Percentiles rank a stretch among this genome's conserved stretches.
Conservation (phyloP, 345 rosid species). For the Salix koriyanagi region DNA sequence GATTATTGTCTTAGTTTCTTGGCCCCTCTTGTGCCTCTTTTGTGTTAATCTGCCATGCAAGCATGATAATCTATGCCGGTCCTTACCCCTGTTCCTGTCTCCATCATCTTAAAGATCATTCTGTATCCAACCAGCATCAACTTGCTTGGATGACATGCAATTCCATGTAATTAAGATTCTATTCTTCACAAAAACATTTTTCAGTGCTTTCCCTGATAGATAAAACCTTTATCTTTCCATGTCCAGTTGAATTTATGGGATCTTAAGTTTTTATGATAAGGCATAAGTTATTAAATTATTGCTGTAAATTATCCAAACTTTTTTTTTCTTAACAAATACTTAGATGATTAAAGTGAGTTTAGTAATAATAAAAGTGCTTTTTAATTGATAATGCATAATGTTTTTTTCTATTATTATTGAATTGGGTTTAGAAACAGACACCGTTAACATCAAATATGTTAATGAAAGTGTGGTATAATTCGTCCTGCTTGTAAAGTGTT, state of each 20-base stretch:
- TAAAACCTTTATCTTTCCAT: neutral
- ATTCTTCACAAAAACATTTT: neutral
- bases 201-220: neutral
- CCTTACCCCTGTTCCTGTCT: neutral
- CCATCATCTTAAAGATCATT: neutral
- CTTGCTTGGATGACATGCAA: neutral
- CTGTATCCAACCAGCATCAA: neutral
- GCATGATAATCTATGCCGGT: neutral
- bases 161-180: neutral
- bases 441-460: constrained; percentile 53
- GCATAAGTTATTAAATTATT: too few relatives aligned
- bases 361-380: too few relatives aligned
- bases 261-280: too few relatives aligned
- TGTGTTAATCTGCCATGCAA: neutral
- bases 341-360: too few relatives aligned
- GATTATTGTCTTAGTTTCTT: neutral
- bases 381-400: too few relatives aligned
- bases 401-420: constrained; percentile 10
- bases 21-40: neutral
- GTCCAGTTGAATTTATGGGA: too few relatives aligned
- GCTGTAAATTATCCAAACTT: too few relatives aligned
- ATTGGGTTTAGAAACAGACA: constrained; percentile 33
- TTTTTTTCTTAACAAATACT: too few relatives aligned
- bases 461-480: constrained; percentile 41
- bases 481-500: constrained; percentile 56